Evolutionary conservation across 768 basidiomycete genomes (phyloP), one percentile per base, ranked within the genome.

Genomic region (Mycena floridula): DNA sequence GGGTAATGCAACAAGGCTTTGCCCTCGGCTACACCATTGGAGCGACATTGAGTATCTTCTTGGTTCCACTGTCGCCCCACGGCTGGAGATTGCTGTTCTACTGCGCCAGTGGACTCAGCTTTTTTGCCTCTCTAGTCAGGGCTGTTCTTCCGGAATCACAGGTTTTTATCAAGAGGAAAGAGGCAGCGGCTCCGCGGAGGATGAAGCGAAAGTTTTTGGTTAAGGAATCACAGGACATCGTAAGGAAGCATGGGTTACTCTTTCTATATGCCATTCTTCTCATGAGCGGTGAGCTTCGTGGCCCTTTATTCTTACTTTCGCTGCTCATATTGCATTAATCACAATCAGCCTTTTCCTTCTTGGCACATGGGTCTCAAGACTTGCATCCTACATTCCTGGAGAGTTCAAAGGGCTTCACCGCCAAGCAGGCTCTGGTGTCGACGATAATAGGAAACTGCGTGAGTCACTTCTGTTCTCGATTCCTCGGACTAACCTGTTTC

Each of bases 1-100:
- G 85, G 22, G 57, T 84, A 37, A 56, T 86, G n/a, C 83, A 86
- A 51, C 69, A 82, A 53, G 82, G 81, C n/a, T 84, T 83, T 53
- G 76, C 79, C 1, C 63, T 69, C 23, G 83, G 83, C 3, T 35
- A 52, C 43, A 26, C 50, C 12, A 43, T 52, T 32, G 51, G 49
- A 5, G 46, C 51, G 5, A 36, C 45, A 40, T 44, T 52, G 25
- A 52, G 49, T 41, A 48, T 52, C 23, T 50, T 28, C 25, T 39
- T 52, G 16, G 51, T 66, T 13, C 46, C 59, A 0, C 13, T 27
- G 3, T 53, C 59, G 0, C 13, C 18, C 16, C 42, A 64, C 28
- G 39, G 47, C 8, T 52, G 51, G 51, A 36, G 49, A 25, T 83
- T 82, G 59, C 69, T 85, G 13, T 85, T 83, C 66, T 85, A 79